phyloP scores from a whole-genome alignment of 2,329 filamentous ascomycete genomes.

The Colletotrichum viniferum region DNA sequence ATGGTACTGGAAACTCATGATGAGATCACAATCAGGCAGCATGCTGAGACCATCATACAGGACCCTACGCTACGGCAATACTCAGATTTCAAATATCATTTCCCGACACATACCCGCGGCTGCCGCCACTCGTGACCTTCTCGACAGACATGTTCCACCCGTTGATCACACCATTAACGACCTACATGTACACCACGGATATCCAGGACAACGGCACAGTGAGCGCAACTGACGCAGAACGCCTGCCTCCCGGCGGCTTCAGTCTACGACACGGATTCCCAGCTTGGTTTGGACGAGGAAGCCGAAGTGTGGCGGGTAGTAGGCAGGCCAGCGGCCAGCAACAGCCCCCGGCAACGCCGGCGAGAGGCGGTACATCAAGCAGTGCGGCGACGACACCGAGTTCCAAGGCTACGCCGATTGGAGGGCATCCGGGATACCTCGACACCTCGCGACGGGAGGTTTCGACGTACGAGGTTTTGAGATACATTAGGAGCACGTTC shows the following conservation, averaged over 20 bases:
- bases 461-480: slow-evolving; percentile 71
- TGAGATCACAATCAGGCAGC: background rate
- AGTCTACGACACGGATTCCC: slow-evolving; percentile 91
- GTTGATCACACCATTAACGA: slow-evolving; percentile 89
- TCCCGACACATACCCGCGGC: slow-evolving; percentile 76
- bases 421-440: slow-evolving; percentile 40
- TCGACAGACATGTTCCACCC: slow-evolving; percentile 95
- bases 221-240: slow-evolving; percentile 82
- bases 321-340: slow-evolving; percentile 48
- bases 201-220: slow-evolving; percentile 77
- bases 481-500: slow-evolving; percentile 84
- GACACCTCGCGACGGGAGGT: slow-evolving; percentile 47
- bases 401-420: slow-evolving; percentile 30
- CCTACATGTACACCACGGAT: slow-evolving; percentile 87
- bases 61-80: slow-evolving; percentile 86
- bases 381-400: slow-evolving; percentile 34
- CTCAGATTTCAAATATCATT: slow-evolving; percentile 92
- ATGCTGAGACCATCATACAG: slow-evolving; percentile 47
- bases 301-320: slow-evolving; percentile 40
- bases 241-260: slow-evolving; percentile 86
- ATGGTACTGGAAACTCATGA: slow-evolving; percentile 60
- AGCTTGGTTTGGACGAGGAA: slow-evolving; percentile 77
- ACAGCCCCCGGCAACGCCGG: slow-evolving; percentile 27
- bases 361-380: slow-evolving; percentile 21
- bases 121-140: slow-evolving; percentile 87